A percentile compares a stretch with the other conserved stretches of the same genome.
Conservation (phyloP, 2,329 filamentous ascomycete species). For the Penicillium palitans region DNA sequence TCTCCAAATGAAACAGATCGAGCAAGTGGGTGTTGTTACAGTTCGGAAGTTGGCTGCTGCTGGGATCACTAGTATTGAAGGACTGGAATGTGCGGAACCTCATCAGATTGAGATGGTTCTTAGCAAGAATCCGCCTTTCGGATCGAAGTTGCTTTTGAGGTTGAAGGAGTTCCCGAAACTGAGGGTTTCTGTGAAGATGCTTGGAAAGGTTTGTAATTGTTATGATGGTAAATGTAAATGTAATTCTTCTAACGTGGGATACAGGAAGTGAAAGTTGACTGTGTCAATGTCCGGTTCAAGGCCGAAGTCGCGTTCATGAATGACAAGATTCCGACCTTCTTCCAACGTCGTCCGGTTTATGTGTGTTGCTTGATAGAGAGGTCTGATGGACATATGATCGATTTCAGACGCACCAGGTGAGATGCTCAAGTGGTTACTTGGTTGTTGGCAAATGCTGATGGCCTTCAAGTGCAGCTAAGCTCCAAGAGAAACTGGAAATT, state of each 20-base stretch:
- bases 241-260: slow-evolving; percentile 12
- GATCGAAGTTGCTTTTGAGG: slow-evolving; percentile 64
- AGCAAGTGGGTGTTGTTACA: slow-evolving; percentile 72
- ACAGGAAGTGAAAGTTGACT: slow-evolving; percentile 38
- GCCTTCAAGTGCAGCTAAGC: slow-evolving; percentile 57
- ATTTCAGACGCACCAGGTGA: slow-evolving; percentile 65
- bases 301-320: slow-evolving; percentile 73
- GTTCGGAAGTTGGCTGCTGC: slow-evolving; percentile 71
- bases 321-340: slow-evolving; percentile 58
- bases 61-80: slow-evolving; percentile 69
- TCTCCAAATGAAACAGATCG: slow-evolving; percentile 78
- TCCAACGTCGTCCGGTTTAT: slow-evolving; percentile 64
- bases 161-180: slow-evolving; percentile 72
- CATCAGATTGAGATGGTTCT: slow-evolving; percentile 74
- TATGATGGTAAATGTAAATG: slow-evolving; percentile 25
- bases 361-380: slow-evolving; percentile 74
- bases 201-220: slow-evolving; percentile 45
- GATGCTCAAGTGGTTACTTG: slow-evolving; percentile 6
- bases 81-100: slow-evolving; percentile 66
- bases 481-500: slow-evolving; percentile 63
- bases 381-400: slow-evolving; percentile 66
- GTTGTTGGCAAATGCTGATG: slow-evolving; percentile 20
- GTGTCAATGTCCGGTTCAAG: slow-evolving; percentile 62
- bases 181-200: slow-evolving; percentile 54
- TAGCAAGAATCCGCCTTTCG: slow-evolving; percentile 80